Evolutionary conservation across 108 stramenopile genomes (phyloP).

Genomic region (Chaetoceros tenuissimus): DNA sequence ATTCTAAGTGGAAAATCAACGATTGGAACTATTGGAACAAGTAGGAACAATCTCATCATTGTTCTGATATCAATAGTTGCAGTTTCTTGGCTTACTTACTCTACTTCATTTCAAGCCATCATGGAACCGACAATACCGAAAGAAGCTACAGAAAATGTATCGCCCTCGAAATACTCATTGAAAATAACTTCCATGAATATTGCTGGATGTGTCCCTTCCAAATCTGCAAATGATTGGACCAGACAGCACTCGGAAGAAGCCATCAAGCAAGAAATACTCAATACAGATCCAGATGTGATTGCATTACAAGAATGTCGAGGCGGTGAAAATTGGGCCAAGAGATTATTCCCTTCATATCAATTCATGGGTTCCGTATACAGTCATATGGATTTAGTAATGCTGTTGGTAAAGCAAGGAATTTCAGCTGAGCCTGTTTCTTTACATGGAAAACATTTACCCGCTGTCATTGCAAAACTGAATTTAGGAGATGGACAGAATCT

Average conservation of each 20-base stretch:
- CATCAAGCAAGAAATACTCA: background rate
- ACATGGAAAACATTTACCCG: background rate
- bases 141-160: too few relatives aligned
- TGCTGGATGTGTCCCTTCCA: conserved; percentile 7
- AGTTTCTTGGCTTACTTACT: too few relatives aligned
- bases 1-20: too few relatives aligned
- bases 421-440: background rate
- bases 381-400: conserved; percentile 5
- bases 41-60: too few relatives aligned
- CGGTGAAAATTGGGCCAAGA: background rate
- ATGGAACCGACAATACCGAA: too few relatives aligned
- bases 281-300: conserved; percentile 3
- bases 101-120: too few relatives aligned
- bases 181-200: conserved; percentile 9
- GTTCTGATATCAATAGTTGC: too few relatives aligned
- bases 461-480: background rate
- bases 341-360: conserved; percentile 3
- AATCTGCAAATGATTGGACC: conserved; percentile 2
- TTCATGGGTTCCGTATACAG: background rate
- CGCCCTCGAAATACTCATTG: too few relatives aligned
- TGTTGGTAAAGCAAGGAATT: conserved; percentile 2
- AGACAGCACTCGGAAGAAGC: background rate
- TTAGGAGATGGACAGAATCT: background rate
- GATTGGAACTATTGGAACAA: too few relatives aligned
- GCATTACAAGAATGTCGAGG: conserved; percentile 14